Conservation (phyloP, 805 yeast genomes). For the Tetrapisispora fleetii region DNA sequence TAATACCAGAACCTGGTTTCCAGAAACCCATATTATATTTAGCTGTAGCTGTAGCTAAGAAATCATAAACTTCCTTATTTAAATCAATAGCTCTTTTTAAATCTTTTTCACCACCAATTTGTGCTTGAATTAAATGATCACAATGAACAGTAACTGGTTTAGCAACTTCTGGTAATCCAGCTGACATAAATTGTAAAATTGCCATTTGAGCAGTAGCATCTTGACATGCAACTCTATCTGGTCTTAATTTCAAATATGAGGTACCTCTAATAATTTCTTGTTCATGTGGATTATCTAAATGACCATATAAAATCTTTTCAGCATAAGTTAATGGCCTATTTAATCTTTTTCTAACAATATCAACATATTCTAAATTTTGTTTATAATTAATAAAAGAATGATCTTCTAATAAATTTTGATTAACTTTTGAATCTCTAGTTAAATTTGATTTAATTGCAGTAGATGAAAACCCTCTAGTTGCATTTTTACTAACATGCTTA, state of each 20-base stretch:
- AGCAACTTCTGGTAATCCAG: constrained; percentile 83
- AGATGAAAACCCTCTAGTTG: constrained; percentile 29
- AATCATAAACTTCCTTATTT: constrained; percentile 91
- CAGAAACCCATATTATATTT: constrained; percentile 96
- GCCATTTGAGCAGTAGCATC: constrained; percentile 99
- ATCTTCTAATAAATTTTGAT: constrained; percentile 72
- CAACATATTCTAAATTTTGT: constrained; percentile 78
- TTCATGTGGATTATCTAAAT: constrained; percentile 85
- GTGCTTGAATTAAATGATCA: constrained; percentile 96
- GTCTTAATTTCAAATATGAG: constrained; percentile 86
- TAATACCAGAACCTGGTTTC: constrained; percentile 98
- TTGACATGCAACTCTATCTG: constrained; percentile 98
- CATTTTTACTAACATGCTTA: constrained; percentile 27
- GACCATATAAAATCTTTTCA: constrained; percentile 91
- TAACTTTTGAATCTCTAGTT: constrained; percentile 62
- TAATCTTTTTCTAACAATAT: constrained; percentile 72
- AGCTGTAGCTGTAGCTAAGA: constrained; percentile 86
- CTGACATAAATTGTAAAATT: constrained; percentile 89
- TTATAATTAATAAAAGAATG: constrained; percentile 86
- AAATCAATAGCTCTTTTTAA: constrained; percentile 76
- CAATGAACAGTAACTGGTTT: constrained; percentile 96
- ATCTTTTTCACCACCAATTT: constrained; percentile 80
- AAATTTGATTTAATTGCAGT: constrained; percentile 21
- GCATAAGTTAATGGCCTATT: constrained; percentile 89
- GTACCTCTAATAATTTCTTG: constrained; percentile 80